These are phyloP conservation scores for Macroventuria anomochaeta DNA, from an alignment of 2,329 filamentous ascomycete species.

Conservation along the genomic window DNA sequence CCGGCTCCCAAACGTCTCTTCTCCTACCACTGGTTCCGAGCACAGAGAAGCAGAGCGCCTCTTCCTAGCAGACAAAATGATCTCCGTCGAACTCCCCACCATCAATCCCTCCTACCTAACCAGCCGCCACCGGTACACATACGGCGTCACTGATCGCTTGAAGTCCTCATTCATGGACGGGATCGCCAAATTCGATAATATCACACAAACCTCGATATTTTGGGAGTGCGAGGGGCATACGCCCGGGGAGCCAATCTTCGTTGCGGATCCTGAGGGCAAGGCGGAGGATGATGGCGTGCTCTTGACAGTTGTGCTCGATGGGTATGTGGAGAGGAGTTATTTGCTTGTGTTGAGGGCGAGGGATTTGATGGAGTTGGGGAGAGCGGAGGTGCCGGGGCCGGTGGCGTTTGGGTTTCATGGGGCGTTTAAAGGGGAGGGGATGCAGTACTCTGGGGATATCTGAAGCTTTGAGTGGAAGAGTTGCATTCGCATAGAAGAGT, in stretches of 20 bases:
- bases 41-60: constrained; percentile 44
- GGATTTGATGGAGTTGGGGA: constrained; percentile 68
- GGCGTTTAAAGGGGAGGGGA: constrained; percentile 50
- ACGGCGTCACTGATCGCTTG: constrained; percentile 63
- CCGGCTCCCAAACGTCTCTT: constrained; percentile 45
- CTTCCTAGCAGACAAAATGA: constrained; percentile 61
- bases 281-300: constrained; percentile 70
- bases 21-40: constrained; percentile 20
- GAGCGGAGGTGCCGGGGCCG: constrained; percentile 67
- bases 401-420: constrained; percentile 73
- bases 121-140: constrained; percentile 65
- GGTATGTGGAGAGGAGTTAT: constrained; percentile 65
- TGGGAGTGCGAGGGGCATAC: constrained; percentile 69
- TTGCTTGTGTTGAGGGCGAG: constrained; percentile 69
- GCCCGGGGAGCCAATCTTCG: constrained; percentile 73
- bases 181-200: constrained; percentile 69
- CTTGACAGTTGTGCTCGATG: constrained; percentile 69
- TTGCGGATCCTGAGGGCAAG: constrained; percentile 57
- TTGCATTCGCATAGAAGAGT: too few relatives aligned
- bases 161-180: constrained; percentile 67
- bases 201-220: constrained; percentile 58
- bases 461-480: not conserved
- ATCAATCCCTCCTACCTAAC: constrained; percentile 66
- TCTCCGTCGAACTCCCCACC: constrained; percentile 65
- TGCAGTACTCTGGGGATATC: constrained; percentile 24